Base-by-base conservation (phyloP, 345 rosid genomes). In the Raphanus sativus region DNA sequence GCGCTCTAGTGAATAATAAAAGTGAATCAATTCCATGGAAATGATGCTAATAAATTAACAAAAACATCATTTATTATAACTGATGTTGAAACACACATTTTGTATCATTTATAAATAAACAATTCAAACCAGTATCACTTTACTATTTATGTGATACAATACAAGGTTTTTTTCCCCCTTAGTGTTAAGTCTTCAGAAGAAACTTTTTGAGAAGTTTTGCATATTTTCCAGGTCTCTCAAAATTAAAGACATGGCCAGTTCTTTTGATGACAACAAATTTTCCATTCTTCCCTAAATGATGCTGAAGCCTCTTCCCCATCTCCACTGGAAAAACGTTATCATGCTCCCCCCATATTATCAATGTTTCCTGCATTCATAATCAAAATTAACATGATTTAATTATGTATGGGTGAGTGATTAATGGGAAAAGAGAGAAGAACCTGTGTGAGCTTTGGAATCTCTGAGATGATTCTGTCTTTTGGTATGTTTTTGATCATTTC, bases 261-360 rank as follows among this genome's bases (percentile, higher is more conserved):
- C 80, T 80, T 86, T 88, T 86, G 50, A 93, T 80, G 11, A 93
- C 82, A 5, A 52, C 85, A 2, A 93, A 85, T 61, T 75, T 69
- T 2, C 86, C 89, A 34, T 80, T 87, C 2, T 87, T 91, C 17
- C 93, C 95, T 58, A 89, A 2, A 62, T 93, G 91, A 67, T 89
- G 87, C 75, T 91, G 81, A n/a, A 94, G 83, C 63, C 96, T 81
- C 81, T 82, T 68, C 2, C 86, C 97, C 83, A 91, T 77, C 64
- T 81, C 94, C 66, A 91, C 6, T 8, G 93, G 93, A 3, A 90
- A 91, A 34, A 91, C 74, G 38, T 82, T 84, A 74, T 91, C 98
- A 45, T 87, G 70, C 70, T 93, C 89, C 76, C 96, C 98, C 98
- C 98, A 90, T 11, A 90, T 40, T 13, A 91, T 86, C 85, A 87